Percentiles rank a stretch among this genome's conserved stretches.
Evolutionary conservation across 2,329 filamentous ascomycete species (phyloP).

Genomic region (Pyricularia sp.): DNA sequence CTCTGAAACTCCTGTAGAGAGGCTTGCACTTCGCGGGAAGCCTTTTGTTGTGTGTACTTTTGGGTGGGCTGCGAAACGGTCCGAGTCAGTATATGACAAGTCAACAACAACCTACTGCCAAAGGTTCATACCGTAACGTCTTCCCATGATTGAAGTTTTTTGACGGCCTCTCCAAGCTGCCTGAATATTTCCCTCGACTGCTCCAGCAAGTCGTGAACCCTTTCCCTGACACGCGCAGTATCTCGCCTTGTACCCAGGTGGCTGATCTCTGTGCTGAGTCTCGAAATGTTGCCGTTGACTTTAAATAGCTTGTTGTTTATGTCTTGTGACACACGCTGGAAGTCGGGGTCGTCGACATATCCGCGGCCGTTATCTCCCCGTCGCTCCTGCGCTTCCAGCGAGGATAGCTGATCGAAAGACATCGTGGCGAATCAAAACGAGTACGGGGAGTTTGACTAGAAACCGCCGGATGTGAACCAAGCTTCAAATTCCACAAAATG

Average conservation of each 20-base stretch:
- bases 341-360: conserved; percentile 89
- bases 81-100: neutral
- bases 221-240: conserved; percentile 80
- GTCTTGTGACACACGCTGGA: conserved; percentile 70
- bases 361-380: conserved; percentile 35
- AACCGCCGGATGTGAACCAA: neutral
- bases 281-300: conserved; percentile 78
- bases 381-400: conserved; percentile 65
- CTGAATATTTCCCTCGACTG: conserved; percentile 83
- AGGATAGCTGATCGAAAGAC: conserved; percentile 86
- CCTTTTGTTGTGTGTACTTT: conserved; percentile 92
- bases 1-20: conserved; percentile 85
- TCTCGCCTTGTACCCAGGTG: conserved; percentile 86
- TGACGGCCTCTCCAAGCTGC: conserved; percentile 85
- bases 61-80: conserved; percentile 62
- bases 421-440: conserved; percentile 36
- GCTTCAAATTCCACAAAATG: no score
- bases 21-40: conserved; percentile 86
- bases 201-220: conserved; percentile 79
- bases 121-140: conserved; percentile 61
- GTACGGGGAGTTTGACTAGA: neutral
- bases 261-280: conserved; percentile 73
- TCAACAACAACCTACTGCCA: neutral
- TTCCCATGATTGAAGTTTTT: conserved; percentile 82
- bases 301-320: conserved; percentile 85